Base-by-base conservation (phyloP, 1,284 basidiomycete species). In the Anthracocystis panici-leucophaei region DNA sequence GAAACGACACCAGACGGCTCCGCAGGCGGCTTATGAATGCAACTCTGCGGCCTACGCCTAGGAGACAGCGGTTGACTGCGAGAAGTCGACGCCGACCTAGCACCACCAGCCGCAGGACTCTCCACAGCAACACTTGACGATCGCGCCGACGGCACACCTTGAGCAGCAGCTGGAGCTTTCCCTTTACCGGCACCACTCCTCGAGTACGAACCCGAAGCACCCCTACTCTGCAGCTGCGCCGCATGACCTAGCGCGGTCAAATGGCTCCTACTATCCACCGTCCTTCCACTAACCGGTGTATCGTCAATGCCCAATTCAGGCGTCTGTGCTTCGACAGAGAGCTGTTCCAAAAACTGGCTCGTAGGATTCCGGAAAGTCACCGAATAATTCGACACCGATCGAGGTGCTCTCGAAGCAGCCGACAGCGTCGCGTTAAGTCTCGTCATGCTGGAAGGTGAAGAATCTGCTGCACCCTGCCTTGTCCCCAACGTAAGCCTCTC, bases 211-310 rank as follows among this genome's bases (percentile, higher is more conserved):
- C 20, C 49, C 27, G 66, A 63, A 40, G 56, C 55, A 18, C 20
- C 52, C 2, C 62, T 54, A 23, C 50, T 67, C 25, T 68, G 67
- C 16, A 75, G 16, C 40, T 75, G 67, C 2, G 68, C 65, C 10
- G 74, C 74, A 41, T 76, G 74, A 7, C 65, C 68, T 2, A 72
- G 52, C 14, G 74, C 74, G 3, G 73, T 75, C 18, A 75, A 54
- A 38, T 71, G 64, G 20, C 57, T 71, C 58, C 58, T 68, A 44
- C 45, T 65, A 9, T 68, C 74, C 11, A 61, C 69, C 3, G 56
- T 48, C 0, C 65, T 46, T 0, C 68, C 74, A 3, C 9, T 54
- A 33, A 72, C 40, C 12, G 60, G 69, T 2, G 65, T 69, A 46
- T 69, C 65, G 21, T 76, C 69, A 56, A 72, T 54, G 2, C 65